Evolutionary conservation across 257 asterid genomes (phyloP).

Genomic region (Verbena officinalis): DNA sequence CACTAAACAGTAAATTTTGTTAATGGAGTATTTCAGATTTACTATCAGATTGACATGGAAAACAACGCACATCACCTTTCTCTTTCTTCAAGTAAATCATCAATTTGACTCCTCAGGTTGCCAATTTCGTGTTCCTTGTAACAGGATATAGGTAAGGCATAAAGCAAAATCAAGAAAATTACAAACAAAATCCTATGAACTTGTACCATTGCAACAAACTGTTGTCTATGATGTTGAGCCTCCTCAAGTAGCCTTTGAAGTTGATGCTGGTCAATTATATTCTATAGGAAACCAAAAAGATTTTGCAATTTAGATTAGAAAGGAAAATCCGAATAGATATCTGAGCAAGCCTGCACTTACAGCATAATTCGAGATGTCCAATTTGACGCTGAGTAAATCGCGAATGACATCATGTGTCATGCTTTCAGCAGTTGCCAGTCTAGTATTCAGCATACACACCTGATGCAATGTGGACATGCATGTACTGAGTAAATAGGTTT

Average conservation of each 20-base stretch:
- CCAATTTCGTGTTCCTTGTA: slow-evolving; percentile 63
- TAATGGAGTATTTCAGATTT: background rate
- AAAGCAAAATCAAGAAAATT: slow-evolving; percentile 7
- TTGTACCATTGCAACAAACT: slow-evolving; percentile 60
- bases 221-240: slow-evolving; percentile 67
- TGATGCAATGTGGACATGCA: slow-evolving; percentile 33
- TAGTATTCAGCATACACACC: slow-evolving; percentile 75
- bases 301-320: slow-evolving; percentile 7
- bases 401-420: slow-evolving; percentile 97
- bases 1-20: background rate
- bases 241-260: slow-evolving; percentile 75
- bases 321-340: slow-evolving; percentile 10
- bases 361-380: slow-evolving; percentile 81
- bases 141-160: slow-evolving; percentile 30
- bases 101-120: slow-evolving; percentile 57
- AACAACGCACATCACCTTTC: slow-evolving; percentile 51
- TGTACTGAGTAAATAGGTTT: slow-evolving; percentile 15
- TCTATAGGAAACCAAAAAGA: slow-evolving; percentile 41
- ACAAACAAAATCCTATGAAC: slow-evolving; percentile 11
- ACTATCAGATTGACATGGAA: slow-evolving; percentile 16
- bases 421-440: slow-evolving; percentile 84
- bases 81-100: slow-evolving; percentile 66
- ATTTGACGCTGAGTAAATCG: slow-evolving; percentile 87
- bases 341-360: slow-evolving; percentile 49
- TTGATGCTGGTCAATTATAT: slow-evolving; percentile 69